Base-by-base conservation (phyloP, 2,329 filamentous ascomycete species). In the Xylaria sp. region DNA sequence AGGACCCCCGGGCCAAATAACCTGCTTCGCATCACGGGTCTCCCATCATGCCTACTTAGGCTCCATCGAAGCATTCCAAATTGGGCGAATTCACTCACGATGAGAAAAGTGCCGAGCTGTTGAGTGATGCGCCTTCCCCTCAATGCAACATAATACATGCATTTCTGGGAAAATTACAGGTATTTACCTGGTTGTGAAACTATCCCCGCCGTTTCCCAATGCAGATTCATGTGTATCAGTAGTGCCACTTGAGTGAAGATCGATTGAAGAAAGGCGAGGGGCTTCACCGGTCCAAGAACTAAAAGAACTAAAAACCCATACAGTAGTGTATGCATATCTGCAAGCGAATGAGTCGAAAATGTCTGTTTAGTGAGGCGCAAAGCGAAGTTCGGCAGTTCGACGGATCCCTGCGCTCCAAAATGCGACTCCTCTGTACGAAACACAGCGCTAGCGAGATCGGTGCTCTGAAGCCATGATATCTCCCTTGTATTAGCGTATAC, bases 381-480 rank as follows among this genome's bases (percentile, higher is more conserved):
- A 65, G 66, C 66, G 62, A 62, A 62, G 58, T 52, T 66, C 68
- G 66, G 66, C 68, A 71, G 51, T 71, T 68, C 58, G 25, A 68
- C 52, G 25, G 13, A 54, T 18, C 68, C 62, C 54, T 52, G 68
- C 56, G 6, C 43, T 48, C 28, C 39, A 56, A 66, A 48, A 31
- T 10, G 10, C 33, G 36, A 28, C 61, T 39, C 8, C 28, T 28
- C 15, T 18, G 33, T 20, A 31, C 13, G 8, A 13, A 31, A 33
- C 18, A 46, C 28, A 13, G 52, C 36, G 39, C 36, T 36, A 67
- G 55, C 60, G 64, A 67, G 28, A 59, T 52, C 67, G 49, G 57
- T 28, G 51, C 58, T 10, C 12, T 28, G 13, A 48, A 31, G 43
- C n/a, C 18, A 18, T 13, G n/a, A 15, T 4, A 23, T 13, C 31